Evolutionary conservation across 176 grass and related monocot genomes (phyloP), one percentile per base, ranked within the genome.

Genomic region (Hsuehochloa calcarea): DNA sequence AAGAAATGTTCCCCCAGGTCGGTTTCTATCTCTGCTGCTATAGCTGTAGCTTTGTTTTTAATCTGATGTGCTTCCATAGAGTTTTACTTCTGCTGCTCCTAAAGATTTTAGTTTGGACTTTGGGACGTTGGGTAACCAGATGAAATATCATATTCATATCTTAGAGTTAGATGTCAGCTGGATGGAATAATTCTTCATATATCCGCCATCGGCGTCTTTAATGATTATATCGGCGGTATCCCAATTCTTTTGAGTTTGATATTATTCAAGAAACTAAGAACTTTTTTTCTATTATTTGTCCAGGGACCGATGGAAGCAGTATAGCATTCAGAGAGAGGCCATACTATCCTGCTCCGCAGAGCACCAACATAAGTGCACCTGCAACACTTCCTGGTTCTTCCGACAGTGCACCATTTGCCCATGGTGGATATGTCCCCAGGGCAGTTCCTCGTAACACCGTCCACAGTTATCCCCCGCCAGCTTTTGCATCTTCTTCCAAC

Each of bases 1-100:
- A 69, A 90, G 90, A 83, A 82, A 44, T 76, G 73, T 58, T 17
- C 72, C 90, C 65, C 89, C 83, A 87, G 90, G 90, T 95, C 82
- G 72, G 19, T 74, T 86, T 50, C 77, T 47, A 19, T 83, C 61
- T 37, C 65, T 66, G 22, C 68, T 74, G 22, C 72, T 73, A 51
- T 69, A 75, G 43, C 3, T 17, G 29, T 73, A 68, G n/a, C 50
- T 73, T 41, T 26, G 2, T 31, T 65, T 87, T 68, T 87, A 74
- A 68, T 76, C 49, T 70, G 79, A 22, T 75, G 41, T 70, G 20
- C 22, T 86, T 61, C 44, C 14, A 6, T 55, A 59, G 3, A 12
- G 3, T 69, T 80, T 56, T 10, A 59, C 11, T 46, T 47, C 25
- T 11, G 65, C 29, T 71, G 9, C 37, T 70, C 34, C 11, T 70